Evolutionary conservation across 495 filamentous ascomycete genomes (phyloP).

Genomic region (Hypoxylon trugodes): DNA sequence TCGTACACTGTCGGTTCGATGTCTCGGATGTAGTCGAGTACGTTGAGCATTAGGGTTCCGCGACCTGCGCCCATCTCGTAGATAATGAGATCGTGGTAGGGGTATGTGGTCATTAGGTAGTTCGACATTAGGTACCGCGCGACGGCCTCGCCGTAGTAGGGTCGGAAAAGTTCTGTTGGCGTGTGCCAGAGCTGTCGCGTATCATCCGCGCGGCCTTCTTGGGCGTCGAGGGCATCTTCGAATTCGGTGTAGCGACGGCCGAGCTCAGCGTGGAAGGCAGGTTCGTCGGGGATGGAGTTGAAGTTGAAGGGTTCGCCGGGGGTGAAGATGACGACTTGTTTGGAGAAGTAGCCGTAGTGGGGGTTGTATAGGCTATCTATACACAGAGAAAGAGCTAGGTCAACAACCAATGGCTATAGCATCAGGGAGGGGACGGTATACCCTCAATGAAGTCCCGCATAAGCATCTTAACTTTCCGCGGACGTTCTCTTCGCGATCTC

Average conservation of each 20-base stretch:
- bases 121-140: slow-evolving; percentile 93
- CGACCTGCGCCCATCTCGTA: slow-evolving; percentile 99
- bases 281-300: slow-evolving; percentile 78
- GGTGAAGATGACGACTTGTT: slow-evolving; percentile 95
- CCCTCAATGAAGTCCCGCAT: slow-evolving; percentile 97
- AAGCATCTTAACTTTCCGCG: slow-evolving; percentile 92
- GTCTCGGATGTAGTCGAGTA: slow-evolving; percentile 94
- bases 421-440: slow-evolving; percentile 47
- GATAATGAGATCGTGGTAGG: slow-evolving; percentile 96
- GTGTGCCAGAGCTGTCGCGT: slow-evolving; percentile 98
- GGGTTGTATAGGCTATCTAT: slow-evolving; percentile 98
- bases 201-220: slow-evolving; percentile 64
- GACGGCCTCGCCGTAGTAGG: slow-evolving; percentile 96
- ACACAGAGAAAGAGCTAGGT: not conserved
- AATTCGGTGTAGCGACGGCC: slow-evolving; percentile 85
- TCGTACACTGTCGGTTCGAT: slow-evolving; percentile 91
- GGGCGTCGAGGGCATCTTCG: slow-evolving; percentile 83
- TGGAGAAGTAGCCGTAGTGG: slow-evolving; percentile 96
- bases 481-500: slow-evolving; percentile 74
- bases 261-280: slow-evolving; percentile 78
- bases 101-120: slow-evolving; percentile 92
- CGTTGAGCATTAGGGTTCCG: slow-evolving; percentile 97
- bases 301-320: slow-evolving; percentile 95
- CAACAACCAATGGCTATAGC: slow-evolving; percentile 5
- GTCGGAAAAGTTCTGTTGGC: slow-evolving; percentile 94